phyloP scores from a whole-genome alignment of 257 asterid genomes.

The Echium plantagineum region DNA sequence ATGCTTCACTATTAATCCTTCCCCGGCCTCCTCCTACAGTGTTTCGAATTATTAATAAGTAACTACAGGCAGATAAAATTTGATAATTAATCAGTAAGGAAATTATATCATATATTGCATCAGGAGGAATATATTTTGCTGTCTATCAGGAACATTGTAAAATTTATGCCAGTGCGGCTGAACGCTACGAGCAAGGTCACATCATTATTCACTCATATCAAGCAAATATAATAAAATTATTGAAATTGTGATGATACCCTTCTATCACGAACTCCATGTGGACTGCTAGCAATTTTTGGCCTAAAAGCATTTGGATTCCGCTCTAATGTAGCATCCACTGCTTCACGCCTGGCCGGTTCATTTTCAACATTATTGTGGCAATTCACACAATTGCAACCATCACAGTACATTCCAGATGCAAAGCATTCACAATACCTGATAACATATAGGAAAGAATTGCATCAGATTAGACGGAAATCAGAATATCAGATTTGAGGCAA shows the following conservation, averaged over 20 bases:
- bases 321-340: constrained; percentile 19
- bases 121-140: not conserved
- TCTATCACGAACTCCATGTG: constrained; percentile 14
- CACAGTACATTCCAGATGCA: constrained; percentile 25
- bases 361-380: constrained; percentile 22
- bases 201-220: not conserved
- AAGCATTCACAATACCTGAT: constrained; percentile 27
- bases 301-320: constrained; percentile 26
- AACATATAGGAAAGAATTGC: constrained; percentile 13
- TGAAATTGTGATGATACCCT: constrained; percentile 7
- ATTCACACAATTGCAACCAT: constrained; percentile 22
- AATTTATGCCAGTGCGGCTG: not conserved
- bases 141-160: not conserved
- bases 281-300: constrained; percentile 18
- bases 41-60: not conserved
- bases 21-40: constrained; percentile 20
- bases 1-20: constrained; percentile 16
- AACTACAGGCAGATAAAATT: not conserved
- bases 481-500: not conserved
- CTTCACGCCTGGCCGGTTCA: constrained; percentile 23
- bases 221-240: not conserved
- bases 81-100: not conserved
- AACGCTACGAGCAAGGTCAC: not conserved
- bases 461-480: not conserved
- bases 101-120: not conserved